phyloP scores from a whole-genome alignment of 164 flowering plant genomes.

The Protea cynaroides region DNA sequence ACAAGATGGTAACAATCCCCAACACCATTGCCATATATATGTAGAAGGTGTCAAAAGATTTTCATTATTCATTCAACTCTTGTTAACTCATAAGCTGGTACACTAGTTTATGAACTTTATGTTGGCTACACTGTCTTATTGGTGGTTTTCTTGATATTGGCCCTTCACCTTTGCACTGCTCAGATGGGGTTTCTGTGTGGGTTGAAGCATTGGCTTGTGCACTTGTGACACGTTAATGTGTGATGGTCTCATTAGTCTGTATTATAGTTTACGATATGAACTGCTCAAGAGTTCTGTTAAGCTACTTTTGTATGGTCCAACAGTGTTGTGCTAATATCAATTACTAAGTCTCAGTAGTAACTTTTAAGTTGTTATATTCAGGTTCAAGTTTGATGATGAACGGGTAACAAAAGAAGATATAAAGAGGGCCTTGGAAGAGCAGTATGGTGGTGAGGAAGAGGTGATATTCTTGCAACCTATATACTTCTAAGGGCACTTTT shows the following conservation, averaged over 20 bases:
- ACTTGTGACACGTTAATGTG: background rate
- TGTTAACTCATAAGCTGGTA: too few relatives aligned
- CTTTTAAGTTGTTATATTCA: conserved; percentile 12
- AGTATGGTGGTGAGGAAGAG: conserved; percentile 94
- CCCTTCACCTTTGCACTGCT: background rate
- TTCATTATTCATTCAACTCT: too few relatives aligned
- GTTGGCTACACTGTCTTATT: too few relatives aligned
- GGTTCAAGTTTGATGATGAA: conserved; percentile 94
- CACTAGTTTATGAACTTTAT: too few relatives aligned
- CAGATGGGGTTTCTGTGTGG: background rate
- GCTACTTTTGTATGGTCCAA: background rate
- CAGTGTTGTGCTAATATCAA: background rate
- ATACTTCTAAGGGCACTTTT: background rate
- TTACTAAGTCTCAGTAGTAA: too few relatives aligned
- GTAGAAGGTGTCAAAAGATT: too few relatives aligned
- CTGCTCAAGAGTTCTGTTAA: background rate
- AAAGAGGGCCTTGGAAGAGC: conserved; percentile 79
- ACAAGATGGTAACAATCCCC: too few relatives aligned
- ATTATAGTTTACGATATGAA: background rate
- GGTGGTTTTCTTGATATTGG: too few relatives aligned
- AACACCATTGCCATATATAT: too few relatives aligned
- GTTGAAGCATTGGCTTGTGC: background rate
- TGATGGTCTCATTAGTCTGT: background rate
- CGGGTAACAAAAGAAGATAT: conserved; percentile 82
- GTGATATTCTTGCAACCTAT: conserved; percentile 18